These are phyloP conservation scores for Thielaviopsis cerberus DNA, from an alignment of 2,329 filamentous ascomycete genomes.

Conservation along the genomic window DNA sequence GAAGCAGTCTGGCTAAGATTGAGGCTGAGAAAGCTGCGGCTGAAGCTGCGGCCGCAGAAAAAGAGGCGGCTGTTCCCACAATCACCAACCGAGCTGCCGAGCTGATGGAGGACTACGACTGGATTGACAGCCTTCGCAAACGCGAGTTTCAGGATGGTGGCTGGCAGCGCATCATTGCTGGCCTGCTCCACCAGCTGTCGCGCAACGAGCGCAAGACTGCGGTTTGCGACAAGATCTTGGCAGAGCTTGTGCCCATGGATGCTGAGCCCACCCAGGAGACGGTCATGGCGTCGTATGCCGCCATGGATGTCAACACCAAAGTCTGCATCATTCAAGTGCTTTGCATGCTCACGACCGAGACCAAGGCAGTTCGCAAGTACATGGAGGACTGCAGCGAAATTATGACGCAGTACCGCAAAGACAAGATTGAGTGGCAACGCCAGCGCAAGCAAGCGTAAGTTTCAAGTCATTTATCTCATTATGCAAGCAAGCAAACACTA, in stretches of 20 bases:
- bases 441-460: slow-evolving; percentile 49
- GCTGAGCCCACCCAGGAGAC: slow-evolving; percentile 58
- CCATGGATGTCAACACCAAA: slow-evolving; percentile 66
- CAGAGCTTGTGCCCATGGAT: slow-evolving; percentile 62
- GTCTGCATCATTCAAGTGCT: slow-evolving; percentile 68
- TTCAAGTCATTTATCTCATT: background rate
- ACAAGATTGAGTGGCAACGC: slow-evolving; percentile 83
- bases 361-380: slow-evolving; percentile 68
- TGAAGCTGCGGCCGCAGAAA: slow-evolving; percentile 36
- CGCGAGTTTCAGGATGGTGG: slow-evolving; percentile 75
- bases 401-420: slow-evolving; percentile 88
- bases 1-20: slow-evolving; percentile 68
- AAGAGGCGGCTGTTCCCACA: slow-evolving; percentile 27
- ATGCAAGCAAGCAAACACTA: slow-evolving; percentile 9
- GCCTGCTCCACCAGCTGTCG: slow-evolving; percentile 68
- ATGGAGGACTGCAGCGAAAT: slow-evolving; percentile 83
- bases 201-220: slow-evolving; percentile 50
- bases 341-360: slow-evolving; percentile 69
- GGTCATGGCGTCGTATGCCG: slow-evolving; percentile 51
- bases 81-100: slow-evolving; percentile 54
- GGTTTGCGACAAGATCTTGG: slow-evolving; percentile 61
- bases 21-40: slow-evolving; percentile 52
- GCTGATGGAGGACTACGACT: slow-evolving; percentile 54
- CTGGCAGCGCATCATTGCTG: slow-evolving; percentile 81
- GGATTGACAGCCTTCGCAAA: slow-evolving; percentile 67